Percentiles rank a stretch among this genome's conserved stretches.
phyloP scores from a whole-genome alignment of 2,329 filamentous ascomycete genomes.

The Scolecobasidium constrictum region DNA sequence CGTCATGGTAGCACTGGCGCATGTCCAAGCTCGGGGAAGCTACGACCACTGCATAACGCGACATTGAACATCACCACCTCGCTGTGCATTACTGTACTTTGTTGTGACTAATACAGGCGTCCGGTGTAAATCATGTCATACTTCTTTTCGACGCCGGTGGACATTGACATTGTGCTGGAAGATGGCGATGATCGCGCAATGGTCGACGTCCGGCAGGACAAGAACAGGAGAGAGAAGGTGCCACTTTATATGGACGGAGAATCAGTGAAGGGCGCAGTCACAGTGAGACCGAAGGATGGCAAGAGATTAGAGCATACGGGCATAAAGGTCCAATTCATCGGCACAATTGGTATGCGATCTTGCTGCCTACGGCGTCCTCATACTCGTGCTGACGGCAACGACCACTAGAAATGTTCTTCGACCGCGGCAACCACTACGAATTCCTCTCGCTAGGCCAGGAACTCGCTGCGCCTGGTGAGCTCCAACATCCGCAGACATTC shows the following conservation, averaged over 20 bases:
- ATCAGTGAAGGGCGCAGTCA: constrained; percentile 93
- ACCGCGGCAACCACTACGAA: constrained; percentile 97
- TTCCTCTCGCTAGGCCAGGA: constrained; percentile 96
- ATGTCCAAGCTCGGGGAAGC: too few species aligned
- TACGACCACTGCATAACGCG: too few species aligned
- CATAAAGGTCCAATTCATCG: constrained; percentile 99
- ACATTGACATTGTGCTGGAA: constrained; percentile 97
- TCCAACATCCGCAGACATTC: constrained; percentile 97
- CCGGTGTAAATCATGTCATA: too few species aligned
- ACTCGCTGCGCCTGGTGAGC: constrained; percentile 89
- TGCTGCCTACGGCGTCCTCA: neutral
- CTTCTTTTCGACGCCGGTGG: constrained; percentile 87
- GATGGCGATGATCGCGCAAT: constrained; percentile 89
- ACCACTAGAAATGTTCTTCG: constrained; percentile 91
- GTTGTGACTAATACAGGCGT: too few species aligned
- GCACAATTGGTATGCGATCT: constrained; percentile 65
- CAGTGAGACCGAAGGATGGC: constrained; percentile 91
- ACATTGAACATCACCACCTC: too few species aligned
- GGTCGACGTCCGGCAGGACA: constrained; percentile 97
- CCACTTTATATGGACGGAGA: constrained; percentile 97
- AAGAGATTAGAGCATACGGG: constrained; percentile 96
- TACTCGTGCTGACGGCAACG: neutral
- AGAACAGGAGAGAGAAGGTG: constrained; percentile 93
- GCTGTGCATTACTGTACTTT: too few species aligned
- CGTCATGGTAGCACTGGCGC: too few species aligned